phyloP scores from a whole-genome alignment of 129 eudicot genomes.

The Cynara cardunculus region DNA sequence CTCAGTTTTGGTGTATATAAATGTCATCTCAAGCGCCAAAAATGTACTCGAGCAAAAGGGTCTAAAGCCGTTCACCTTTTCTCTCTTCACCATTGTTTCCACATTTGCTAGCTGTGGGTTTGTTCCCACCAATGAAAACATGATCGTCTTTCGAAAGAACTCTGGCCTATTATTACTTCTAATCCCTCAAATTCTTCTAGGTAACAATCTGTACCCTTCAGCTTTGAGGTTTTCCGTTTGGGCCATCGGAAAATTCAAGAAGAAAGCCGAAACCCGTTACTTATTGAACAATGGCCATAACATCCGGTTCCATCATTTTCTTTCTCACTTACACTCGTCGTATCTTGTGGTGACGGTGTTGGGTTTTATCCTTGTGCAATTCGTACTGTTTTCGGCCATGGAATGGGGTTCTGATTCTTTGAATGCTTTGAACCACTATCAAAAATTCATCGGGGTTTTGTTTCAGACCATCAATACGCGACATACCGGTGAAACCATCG shows the following conservation, averaged over 20 bases:
- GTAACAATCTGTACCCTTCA: conserved; percentile 68
- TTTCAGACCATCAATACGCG: conserved; percentile 60
- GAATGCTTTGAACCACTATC: conserved; percentile 37
- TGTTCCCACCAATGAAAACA: conserved; percentile 80
- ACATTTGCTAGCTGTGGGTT: conserved; percentile 79
- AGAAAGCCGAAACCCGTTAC: conserved; percentile 44
- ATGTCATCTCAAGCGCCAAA: conserved; percentile 39
- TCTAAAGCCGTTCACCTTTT: conserved; percentile 37
- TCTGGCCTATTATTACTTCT: conserved; percentile 60
- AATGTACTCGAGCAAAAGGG: conserved; percentile 49
- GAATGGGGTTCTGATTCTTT: conserved; percentile 49
- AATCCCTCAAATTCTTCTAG: conserved; percentile 64
- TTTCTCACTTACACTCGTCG: conserved; percentile 39
- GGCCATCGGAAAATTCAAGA: conserved; percentile 38
- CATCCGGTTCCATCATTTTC: conserved; percentile 47
- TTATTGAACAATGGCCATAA: conserved; percentile 36
- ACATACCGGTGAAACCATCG: conserved; percentile 62
- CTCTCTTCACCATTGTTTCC: conserved; percentile 58
- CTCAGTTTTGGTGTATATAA: conserved; percentile 36
- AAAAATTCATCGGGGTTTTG: conserved; percentile 51
- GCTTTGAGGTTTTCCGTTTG: conserved; percentile 44
- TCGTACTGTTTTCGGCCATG: conserved; percentile 35
- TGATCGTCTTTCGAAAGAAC: conserved; percentile 56
- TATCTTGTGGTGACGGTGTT: conserved; percentile 38
- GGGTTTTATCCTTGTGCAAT: conserved; percentile 45